A percentile compares a stretch with the other conserved stretches of the same genome.
Evolutionary conservation across 2,329 filamentous ascomycete species (phyloP).

Genomic region (Didymella exigua): DNA sequence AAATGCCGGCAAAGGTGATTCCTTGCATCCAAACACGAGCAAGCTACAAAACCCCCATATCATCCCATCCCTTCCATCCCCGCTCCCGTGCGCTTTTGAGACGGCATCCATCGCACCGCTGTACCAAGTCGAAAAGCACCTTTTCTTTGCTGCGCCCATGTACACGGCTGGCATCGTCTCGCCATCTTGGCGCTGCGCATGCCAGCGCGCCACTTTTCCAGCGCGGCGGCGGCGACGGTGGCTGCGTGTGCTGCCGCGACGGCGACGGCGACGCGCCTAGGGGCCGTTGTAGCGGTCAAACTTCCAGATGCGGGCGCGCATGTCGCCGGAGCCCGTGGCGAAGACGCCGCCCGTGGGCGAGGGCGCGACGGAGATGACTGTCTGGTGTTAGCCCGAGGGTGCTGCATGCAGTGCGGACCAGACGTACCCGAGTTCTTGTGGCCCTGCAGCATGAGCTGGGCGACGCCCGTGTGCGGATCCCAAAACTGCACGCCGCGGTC

Average conservation of each 20-base stretch:
- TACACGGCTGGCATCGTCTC: too few relatives aligned
- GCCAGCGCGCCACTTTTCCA: too few relatives aligned
- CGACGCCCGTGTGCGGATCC: slow-evolving; percentile 91
- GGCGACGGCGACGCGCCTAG: slow-evolving; percentile 17
- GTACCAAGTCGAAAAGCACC: too few relatives aligned
- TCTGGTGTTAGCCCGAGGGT: slow-evolving; percentile 22
- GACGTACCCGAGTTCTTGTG: slow-evolving; percentile 90
- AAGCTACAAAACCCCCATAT: too few relatives aligned
- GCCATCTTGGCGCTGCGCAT: too few relatives aligned
- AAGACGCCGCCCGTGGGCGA: slow-evolving; percentile 88
- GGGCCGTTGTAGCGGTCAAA: slow-evolving; percentile 45
- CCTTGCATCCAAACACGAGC: too few relatives aligned
- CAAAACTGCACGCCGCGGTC: slow-evolving; percentile 98
- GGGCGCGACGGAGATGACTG: slow-evolving; percentile 94
- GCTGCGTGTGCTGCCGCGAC: neutral
- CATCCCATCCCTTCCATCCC: too few relatives aligned
- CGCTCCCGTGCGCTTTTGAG: too few relatives aligned
- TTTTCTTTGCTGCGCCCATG: too few relatives aligned
- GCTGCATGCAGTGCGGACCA: neutral
- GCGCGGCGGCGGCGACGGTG: too few relatives aligned
- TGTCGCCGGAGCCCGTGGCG: slow-evolving; percentile 95
- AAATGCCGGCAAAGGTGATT: too few relatives aligned
- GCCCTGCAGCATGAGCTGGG: slow-evolving; percentile 97
- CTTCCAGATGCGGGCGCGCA: slow-evolving; percentile 97
- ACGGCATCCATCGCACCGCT: too few relatives aligned